Conservation (phyloP, 2,329 filamentous ascomycete genomes). For the Calonectria montana region DNA sequence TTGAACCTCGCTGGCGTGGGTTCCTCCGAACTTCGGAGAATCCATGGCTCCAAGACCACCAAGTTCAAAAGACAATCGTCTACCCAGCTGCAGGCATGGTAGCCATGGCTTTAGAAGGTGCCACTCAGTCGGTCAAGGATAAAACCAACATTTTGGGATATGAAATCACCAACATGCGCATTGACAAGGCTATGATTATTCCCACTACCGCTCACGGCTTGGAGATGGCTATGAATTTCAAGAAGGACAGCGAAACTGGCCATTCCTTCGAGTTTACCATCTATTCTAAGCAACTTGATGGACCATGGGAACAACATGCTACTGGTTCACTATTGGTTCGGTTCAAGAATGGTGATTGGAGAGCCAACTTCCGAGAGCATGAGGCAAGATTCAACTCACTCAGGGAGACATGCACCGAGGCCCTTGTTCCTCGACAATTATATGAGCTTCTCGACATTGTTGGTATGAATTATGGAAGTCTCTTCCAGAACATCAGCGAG, state of each 20-base stretch:
- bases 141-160: slow-evolving; percentile 47
- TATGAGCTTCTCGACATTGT: slow-evolving; percentile 63
- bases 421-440: slow-evolving; percentile 56
- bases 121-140: slow-evolving; percentile 51
- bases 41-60: slow-evolving; percentile 64
- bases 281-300: slow-evolving; percentile 56
- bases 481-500: slow-evolving; percentile 61
- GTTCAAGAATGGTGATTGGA: slow-evolving; percentile 35
- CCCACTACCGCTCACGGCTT: slow-evolving; percentile 59
- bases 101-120: slow-evolving; percentile 61
- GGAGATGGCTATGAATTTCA: slow-evolving; percentile 62
- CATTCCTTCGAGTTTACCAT: slow-evolving; percentile 54
- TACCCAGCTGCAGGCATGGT: slow-evolving; percentile 64
- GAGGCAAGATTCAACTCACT: slow-evolving; percentile 38
- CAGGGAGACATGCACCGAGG: slow-evolving; percentile 45
- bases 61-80: slow-evolving; percentile 61
- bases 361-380: slow-evolving; percentile 33
- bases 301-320: slow-evolving; percentile 57
- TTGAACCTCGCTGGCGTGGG: slow-evolving; percentile 61
- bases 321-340: slow-evolving; percentile 47
- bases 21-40: slow-evolving; percentile 61
- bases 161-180: slow-evolving; percentile 58
- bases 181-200: slow-evolving; percentile 64
- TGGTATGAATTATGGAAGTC: slow-evolving; percentile 63
- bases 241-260: slow-evolving; percentile 27